A percentile compares a stretch with the other conserved stretches of the same genome.
Conservation (phyloP, 208 protist species). For the Wallacemonas collosoma region DNA sequence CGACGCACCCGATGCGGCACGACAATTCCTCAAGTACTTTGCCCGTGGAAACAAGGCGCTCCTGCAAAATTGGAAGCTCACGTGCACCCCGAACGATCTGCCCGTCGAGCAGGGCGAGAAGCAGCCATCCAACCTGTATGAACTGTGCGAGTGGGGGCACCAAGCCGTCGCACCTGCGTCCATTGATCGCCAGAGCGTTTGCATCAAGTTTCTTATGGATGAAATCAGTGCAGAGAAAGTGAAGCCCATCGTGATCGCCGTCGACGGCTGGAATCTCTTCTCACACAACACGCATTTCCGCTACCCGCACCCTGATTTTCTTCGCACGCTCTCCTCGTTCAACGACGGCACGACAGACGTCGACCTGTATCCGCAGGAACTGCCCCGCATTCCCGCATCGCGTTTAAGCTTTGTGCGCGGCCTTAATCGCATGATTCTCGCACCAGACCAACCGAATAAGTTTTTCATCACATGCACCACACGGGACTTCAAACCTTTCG, state of each 20-base stretch:
- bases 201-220: slow-evolving; percentile 91
- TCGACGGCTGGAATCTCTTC: slow-evolving; percentile 92
- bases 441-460: slow-evolving; percentile 79
- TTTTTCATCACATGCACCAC: slow-evolving; percentile 91
- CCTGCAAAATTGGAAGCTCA: slow-evolving; percentile 68
- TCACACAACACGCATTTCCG: slow-evolving; percentile 92
- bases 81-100: slow-evolving; percentile 78
- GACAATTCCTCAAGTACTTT: slow-evolving; percentile 83
- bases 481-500: slow-evolving; percentile 90
- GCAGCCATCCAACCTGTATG: slow-evolving; percentile 67
- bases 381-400: slow-evolving; percentile 87
- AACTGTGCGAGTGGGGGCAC: slow-evolving; percentile 87
- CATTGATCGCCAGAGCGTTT: slow-evolving; percentile 90
- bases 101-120: slow-evolving; percentile 81
- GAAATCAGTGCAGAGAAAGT: slow-evolving; percentile 84
- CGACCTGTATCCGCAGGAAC: slow-evolving; percentile 87
- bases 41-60: slow-evolving; percentile 59
- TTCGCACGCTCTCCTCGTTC: slow-evolving; percentile 78
- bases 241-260: slow-evolving; percentile 84
- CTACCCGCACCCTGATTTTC: slow-evolving; percentile 90
- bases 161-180: slow-evolving; percentile 75
- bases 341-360: slow-evolving; percentile 83
- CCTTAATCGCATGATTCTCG: slow-evolving; percentile 88
- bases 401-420: slow-evolving; percentile 89
- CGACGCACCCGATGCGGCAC: slow-evolving; percentile 86